Evolutionary conservation across 116 monocot genomes (phyloP), one percentile per base, ranked within the genome.

Genomic region (Papilionanthe hybrid): DNA sequence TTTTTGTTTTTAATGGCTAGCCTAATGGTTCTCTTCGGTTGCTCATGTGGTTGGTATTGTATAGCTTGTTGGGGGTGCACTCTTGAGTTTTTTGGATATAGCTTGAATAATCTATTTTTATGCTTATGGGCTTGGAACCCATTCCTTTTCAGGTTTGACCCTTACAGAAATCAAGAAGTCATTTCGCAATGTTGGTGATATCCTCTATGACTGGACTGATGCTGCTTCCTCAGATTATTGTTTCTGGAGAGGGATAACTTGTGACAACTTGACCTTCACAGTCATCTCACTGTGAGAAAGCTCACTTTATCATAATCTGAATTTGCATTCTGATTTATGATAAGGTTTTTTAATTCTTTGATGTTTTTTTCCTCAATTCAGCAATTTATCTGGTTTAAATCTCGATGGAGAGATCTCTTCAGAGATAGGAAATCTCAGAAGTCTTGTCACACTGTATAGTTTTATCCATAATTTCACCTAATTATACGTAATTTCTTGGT

Each of bases 361-460:
- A n/a, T 63, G 20, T 12, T 69, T 28, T 48, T n/a, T 49, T 7
- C 3, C 19, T 32, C 77, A 41, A 66, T 82, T 75, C 82, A 97
- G 97, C 17, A 98, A 98, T 79, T 84, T 98, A 3, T 98, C 97
- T 0, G 90, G 91, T 17, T 84, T 94, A 63, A 92, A 91, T 83
- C 87, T 98, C 37, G 86, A 91, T 71, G 97, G 97, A 17, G 97
- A 94, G 75, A 92, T 98, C 41, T 92, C 97, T 13, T 94, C 92
- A 1, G 87, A 90, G 1, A 83, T 98, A 32, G 97, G 97, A 43
- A 87, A 86, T 81, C 78, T 98, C 58, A 89, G 92, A 75, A 73
- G 87, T 72, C 85, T 98, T 27, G 76, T 80, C 8, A 87, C 86
- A 37, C 80, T 98, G 97, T 97, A 88, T 29, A 72, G 22, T 42